Conservation (phyloP, 306 rosid genomes). For the Inga oerstediana region DNA sequence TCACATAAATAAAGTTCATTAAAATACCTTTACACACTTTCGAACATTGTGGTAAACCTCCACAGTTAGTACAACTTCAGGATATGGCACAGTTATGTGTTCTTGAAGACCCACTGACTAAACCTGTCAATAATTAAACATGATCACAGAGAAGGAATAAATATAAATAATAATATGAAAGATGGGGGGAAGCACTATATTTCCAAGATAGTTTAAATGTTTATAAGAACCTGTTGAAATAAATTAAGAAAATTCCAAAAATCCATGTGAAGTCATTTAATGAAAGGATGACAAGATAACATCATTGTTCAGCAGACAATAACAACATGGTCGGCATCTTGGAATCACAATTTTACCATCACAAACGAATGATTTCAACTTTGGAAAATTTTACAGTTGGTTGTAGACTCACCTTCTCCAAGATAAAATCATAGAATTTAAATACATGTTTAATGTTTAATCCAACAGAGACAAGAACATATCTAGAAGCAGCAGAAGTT, state of each 20-base stretch:
- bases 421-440: no score
- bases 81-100: conserved; percentile 54
- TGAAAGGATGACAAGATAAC: conserved; percentile 11
- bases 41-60: conserved; percentile 81
- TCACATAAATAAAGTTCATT: conserved; percentile 10
- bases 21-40: conserved; percentile 70
- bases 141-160: not conserved
- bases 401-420: no score
- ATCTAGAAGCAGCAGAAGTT: not conserved
- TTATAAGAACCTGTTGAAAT: not conserved
- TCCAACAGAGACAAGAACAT: conserved; percentile 15
- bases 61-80: conserved; percentile 70
- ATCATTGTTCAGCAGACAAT: not conserved
- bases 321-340: conserved; percentile 1
- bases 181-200: conserved; percentile 2
- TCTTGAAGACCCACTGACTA: conserved; percentile 51
- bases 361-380: no score
- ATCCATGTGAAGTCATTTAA: conserved; percentile 1
- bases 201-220: not conserved
- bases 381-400: no score
- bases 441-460: not conserved
- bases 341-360: not conserved
- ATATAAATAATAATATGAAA: conserved; percentile 14
- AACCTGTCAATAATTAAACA: conserved; percentile 52
- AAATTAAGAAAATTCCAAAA: not conserved